Base-by-base conservation (phyloP, 371 early-diverging fungal genomes). In the Quaeritorhiza haematococci region DNA sequence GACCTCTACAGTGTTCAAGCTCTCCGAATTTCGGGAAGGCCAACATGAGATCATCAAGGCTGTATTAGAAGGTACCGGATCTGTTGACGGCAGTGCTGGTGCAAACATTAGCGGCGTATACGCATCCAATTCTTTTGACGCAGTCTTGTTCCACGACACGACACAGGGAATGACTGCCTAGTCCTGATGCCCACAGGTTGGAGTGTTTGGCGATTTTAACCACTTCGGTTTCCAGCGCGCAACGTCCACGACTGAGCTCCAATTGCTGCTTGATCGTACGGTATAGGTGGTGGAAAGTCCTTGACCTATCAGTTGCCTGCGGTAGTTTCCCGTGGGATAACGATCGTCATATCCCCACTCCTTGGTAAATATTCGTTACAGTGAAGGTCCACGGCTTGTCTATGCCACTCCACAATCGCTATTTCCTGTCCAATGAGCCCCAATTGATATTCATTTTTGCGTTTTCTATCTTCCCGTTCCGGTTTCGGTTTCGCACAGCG, bases 281-380 rank as follows among this genome's bases (percentile, higher is more conserved):
- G 17, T 28, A 5, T 21, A 35, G 72, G 76, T 15, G 76, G 72
- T 6, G 76, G 76, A 10, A 76, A 76, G 48, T 65, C 66, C 17
- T 49, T 73, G 35, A 66, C 67, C 4, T 72, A 67, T 54, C 78
- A 77, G 56, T 69, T 77, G 13, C 78, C 78, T 5, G 71, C 69
- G 26, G 64, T 77, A 0, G 13, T 72, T 3, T 50, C 48, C 42
- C 17, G 26, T 1, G 78, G 78, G 7, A 61, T 77, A 0, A 70
- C 73, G 3, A 19, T 77, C 19, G 73, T 77, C 13, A 58, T 77
- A 3, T 74, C 74, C 1, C 78, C 78, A 6, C 53, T 74, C 13
- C 53, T 77, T 3, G 68, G 64, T 68, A 53, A 15, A 24, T 19
- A 10, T 55, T n/a, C 55, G 10, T 41, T 47, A 26, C 38, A 19